Evolutionary conservation across 2,329 filamentous ascomycete species (phyloP), one percentile per base, ranked within the genome.

Genomic region (Cordyceps cicadae): DNA sequence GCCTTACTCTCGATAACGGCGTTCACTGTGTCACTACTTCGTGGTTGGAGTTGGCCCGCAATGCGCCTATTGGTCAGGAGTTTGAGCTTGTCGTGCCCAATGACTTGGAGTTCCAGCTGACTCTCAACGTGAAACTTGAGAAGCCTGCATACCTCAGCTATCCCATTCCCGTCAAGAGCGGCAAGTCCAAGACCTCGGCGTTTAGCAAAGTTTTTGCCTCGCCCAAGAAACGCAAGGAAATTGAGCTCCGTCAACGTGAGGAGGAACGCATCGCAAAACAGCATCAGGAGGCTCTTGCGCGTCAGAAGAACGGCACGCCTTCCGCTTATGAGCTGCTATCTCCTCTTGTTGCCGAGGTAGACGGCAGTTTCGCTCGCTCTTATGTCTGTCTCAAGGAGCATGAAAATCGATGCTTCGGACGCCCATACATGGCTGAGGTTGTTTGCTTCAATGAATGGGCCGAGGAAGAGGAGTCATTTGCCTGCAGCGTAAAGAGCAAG

Each of bases 371-470:
- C 72, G 94, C 88, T 24, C 88, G 94, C 59, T 88, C 94, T 3
- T 99, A 99, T 67, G 88, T 99, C 19, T 93, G 91, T 68, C 82
- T 99, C 56, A 94, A 93, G 72, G 92, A 96, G 71, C 92, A 97
- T 70, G 94, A 99, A 75, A 80, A 85, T 59, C 83, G 87, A 64
- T 94, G 92, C 70, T 99, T 89, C 68, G 94, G 94, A 41, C 87
- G 94, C 19, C 92, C 91, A 9, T 88, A 93, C 69, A 87, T 87
- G 63, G 90, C 92, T 17, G 92, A 97, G 67, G 86, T 97, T 60
- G 89, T 91, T 19, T 95, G 92, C 75, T 99, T 97, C 82, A 99
- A 99, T 70, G 94, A 99, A 76, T 99, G 94, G 94, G 94, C 94
- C 0, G 87, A 89, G 3, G 94, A 99, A 71, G 90, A 94, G 67